phyloP scores from a whole-genome alignment of 495 filamentous ascomycete species.

The Recurvomyces mirabilis region DNA sequence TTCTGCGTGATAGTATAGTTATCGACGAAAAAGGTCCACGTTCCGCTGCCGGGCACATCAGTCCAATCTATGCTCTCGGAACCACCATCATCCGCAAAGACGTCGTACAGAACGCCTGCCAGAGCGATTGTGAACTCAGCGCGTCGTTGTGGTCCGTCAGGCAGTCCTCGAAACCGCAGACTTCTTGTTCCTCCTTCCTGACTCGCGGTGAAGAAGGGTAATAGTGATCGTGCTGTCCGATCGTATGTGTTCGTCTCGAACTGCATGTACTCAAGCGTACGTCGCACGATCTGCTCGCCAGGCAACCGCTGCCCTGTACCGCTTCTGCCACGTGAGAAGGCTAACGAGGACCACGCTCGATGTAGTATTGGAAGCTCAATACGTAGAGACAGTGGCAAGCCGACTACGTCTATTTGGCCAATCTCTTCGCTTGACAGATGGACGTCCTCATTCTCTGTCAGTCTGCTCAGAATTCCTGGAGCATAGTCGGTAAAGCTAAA shows the following conservation, averaged over 20 bases:
- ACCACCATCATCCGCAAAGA: conserved; percentile 6
- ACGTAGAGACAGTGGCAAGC: not conserved
- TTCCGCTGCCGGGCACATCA: not conserved
- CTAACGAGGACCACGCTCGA: not conserved
- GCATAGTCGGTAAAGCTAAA: conserved; percentile 4
- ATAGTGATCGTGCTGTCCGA: not conserved
- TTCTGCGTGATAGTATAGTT: too few relatives aligned
- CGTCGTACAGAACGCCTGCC: conserved; percentile 5
- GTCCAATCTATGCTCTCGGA: conserved; percentile 5
- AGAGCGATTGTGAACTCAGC: conserved; percentile 8
- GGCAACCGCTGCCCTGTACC: not conserved
- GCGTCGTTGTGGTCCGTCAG: not conserved
- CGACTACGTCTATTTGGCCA: not conserved
- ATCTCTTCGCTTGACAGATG: not conserved
- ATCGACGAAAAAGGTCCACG: conserved; percentile 2
- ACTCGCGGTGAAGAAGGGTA: conserved; percentile 1
- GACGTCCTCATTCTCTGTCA: not conserved
- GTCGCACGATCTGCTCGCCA: not conserved
- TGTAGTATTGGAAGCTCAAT: not conserved
- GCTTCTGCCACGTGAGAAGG: not conserved
- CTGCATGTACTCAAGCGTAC: conserved; percentile 6
- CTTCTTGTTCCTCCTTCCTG: not conserved
- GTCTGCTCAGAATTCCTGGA: not conserved
- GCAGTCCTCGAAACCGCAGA: not conserved
- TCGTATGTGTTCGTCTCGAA: conserved; percentile 5